Conservation (phyloP, 176 grass and related monocot species). For the Carex littledalei region DNA sequence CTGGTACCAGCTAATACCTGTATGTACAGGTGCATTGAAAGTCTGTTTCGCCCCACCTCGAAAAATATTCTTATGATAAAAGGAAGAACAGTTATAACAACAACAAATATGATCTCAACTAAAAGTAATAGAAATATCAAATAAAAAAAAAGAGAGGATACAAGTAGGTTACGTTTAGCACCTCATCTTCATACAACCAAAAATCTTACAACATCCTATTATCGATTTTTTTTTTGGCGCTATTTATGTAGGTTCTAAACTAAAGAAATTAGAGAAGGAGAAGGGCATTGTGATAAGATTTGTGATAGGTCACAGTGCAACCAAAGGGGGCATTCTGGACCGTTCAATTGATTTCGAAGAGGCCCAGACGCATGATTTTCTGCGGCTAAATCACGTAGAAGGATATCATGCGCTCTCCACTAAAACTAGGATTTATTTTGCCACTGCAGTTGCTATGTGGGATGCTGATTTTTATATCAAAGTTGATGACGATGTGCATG, state of each 20-base stretch:
- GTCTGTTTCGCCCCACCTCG: background rate
- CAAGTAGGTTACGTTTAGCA: background rate
- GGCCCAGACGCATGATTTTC: constrained; percentile 60
- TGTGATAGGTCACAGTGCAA: constrained; percentile 80
- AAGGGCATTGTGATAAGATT: constrained; percentile 87
- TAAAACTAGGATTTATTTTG: constrained; percentile 85
- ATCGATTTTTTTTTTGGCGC: background rate
- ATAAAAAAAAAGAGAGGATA: background rate
- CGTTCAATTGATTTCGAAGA: constrained; percentile 63
- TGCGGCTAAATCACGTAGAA: constrained; percentile 76
- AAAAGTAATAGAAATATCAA: background rate
- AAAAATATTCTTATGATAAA: background rate
- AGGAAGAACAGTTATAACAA: background rate
- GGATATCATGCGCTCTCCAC: constrained; percentile 85
- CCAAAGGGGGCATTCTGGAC: constrained; percentile 44
- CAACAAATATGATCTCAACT: background rate
- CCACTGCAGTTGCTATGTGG: constrained; percentile 71
- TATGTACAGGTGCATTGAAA: background rate
- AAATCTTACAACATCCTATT: background rate
- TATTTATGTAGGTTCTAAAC: constrained; percentile 42
- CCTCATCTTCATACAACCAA: background rate
- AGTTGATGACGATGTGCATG: constrained; percentile 94
- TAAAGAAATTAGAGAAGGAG: constrained; percentile 64
- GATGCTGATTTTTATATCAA: constrained; percentile 98
- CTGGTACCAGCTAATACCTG: background rate